Evolutionary conservation across 1,284 basidiomycete genomes (phyloP).

Genomic region (Cryptococcus maquisensis): DNA sequence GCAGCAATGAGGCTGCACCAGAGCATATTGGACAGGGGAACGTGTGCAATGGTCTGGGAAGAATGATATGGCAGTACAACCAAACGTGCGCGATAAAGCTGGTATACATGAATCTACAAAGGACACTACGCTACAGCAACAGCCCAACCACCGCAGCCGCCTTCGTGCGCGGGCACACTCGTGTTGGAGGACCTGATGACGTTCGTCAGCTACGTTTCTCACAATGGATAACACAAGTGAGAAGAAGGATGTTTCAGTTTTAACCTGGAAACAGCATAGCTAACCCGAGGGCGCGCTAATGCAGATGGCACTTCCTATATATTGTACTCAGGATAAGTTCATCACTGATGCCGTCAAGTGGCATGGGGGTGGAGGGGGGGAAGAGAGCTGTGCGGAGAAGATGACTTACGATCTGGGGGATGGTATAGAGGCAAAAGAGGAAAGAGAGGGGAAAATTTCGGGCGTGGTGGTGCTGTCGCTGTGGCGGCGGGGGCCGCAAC

Average conservation of each 20-base stretch:
- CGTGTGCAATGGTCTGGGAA: too few species aligned
- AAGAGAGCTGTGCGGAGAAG: neutral
- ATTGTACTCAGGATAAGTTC: neutral
- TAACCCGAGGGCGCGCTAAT: neutral
- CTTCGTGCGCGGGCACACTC: neutral
- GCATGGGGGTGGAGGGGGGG: neutral
- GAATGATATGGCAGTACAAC: too few species aligned
- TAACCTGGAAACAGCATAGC: constrained; percentile 1
- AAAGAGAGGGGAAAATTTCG: neutral
- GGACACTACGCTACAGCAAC: neutral
- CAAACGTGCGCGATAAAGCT: neutral
- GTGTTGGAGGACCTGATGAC: neutral
- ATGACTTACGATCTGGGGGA: neutral
- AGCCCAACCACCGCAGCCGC: neutral
- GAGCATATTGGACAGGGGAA: too few species aligned
- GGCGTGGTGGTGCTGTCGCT: too few species aligned
- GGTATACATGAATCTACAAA: neutral
- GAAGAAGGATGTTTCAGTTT: neutral
- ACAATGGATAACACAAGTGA: neutral
- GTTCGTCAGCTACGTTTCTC: neutral
- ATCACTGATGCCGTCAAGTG: neutral
- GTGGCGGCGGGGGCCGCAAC: too few species aligned
- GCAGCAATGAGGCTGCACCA: too few species aligned
- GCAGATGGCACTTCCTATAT: neutral
- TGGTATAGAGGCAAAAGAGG: neutral